Evolutionary conservation across 257 asterid genomes (phyloP).

Genomic region (Rehmannia glutinosa): DNA sequence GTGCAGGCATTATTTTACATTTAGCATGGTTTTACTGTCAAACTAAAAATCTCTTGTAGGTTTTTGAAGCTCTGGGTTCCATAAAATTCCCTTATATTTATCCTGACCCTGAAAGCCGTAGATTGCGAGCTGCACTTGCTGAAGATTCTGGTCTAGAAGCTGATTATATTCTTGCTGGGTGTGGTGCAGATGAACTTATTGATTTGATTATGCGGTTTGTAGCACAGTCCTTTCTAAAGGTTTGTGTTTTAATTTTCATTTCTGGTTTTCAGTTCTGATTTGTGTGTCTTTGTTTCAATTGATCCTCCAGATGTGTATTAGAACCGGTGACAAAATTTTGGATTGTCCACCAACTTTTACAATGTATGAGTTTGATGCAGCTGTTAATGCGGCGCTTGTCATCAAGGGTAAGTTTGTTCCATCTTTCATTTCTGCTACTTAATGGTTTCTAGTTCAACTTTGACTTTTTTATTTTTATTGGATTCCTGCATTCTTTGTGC

Average conservation of each 20-base stretch:
- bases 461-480: neutral
- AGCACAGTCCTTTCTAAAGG: conserved; percentile 1
- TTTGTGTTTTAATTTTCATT: neutral
- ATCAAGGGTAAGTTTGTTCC: conserved; percentile 55
- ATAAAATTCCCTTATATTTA: conserved; percentile 89
- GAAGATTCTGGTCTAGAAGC: conserved; percentile 93
- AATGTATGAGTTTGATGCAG: conserved; percentile 98
- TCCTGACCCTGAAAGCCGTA: conserved; percentile 97
- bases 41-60: conserved; percentile 44
- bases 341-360: conserved; percentile 99
- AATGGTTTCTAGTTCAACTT: neutral
- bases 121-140: conserved; percentile 89
- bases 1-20: neutral
- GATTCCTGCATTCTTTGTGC: no score
- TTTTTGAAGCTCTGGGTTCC: conserved; percentile 81
- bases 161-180: conserved; percentile 83
- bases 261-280: conserved; percentile 2
- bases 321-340: conserved; percentile 90
- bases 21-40: conserved; percentile 12
- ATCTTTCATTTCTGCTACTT: conserved; percentile 1
- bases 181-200: conserved; percentile 98
- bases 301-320: conserved; percentile 67
- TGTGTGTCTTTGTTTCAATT: conserved; percentile 11
- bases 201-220: conserved; percentile 92
- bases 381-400: conserved; percentile 89